Percentiles rank a stretch among this genome's conserved stretches.
Evolutionary conservation across 2,329 filamentous ascomycete genomes (phyloP).

Genomic region (Fusarium veterinarium): DNA sequence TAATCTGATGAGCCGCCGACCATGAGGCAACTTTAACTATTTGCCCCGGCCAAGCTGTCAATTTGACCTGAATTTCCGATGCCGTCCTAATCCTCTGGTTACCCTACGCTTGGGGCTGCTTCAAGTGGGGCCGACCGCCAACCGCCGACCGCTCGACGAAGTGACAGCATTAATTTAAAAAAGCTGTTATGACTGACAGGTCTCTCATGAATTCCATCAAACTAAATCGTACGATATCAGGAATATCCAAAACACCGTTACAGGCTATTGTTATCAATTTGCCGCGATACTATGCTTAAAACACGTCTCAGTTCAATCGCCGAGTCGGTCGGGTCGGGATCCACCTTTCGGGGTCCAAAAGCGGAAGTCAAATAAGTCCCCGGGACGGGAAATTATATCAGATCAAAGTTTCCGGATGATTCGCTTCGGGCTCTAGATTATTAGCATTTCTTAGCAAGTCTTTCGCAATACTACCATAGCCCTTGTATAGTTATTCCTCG

Average conservation of each 20-base stretch:
- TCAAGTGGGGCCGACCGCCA: not conserved
- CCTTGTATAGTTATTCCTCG: not conserved
- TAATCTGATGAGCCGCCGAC: rapidly evolving
- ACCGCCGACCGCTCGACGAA: not conserved
- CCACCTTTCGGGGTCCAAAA: slow-evolving; percentile 2
- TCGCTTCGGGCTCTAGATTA: slow-evolving; percentile 4
- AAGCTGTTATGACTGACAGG: rapidly evolving
- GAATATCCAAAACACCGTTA: too few relatives aligned
- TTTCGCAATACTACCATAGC: not conserved
- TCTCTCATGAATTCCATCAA: not conserved
- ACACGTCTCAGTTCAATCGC: not conserved
- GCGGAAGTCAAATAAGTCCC: slow-evolving; percentile 14
- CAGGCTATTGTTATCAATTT: not conserved
- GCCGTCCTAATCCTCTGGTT: not conserved
- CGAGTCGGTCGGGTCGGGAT: not conserved
- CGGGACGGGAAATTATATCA: not conserved
- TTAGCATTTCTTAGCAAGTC: not conserved
- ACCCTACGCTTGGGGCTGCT: not conserved
- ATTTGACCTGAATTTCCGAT: not conserved
- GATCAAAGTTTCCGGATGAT: not conserved
- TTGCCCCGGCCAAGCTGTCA: not conserved
- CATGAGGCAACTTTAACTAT: rapidly evolving
- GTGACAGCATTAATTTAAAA: not conserved
- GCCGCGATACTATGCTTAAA: not conserved
- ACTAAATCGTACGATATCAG: not conserved